Evolutionary conservation across 306 rosid species (phyloP).

Genomic region (Ceratonia siliqua): DNA sequence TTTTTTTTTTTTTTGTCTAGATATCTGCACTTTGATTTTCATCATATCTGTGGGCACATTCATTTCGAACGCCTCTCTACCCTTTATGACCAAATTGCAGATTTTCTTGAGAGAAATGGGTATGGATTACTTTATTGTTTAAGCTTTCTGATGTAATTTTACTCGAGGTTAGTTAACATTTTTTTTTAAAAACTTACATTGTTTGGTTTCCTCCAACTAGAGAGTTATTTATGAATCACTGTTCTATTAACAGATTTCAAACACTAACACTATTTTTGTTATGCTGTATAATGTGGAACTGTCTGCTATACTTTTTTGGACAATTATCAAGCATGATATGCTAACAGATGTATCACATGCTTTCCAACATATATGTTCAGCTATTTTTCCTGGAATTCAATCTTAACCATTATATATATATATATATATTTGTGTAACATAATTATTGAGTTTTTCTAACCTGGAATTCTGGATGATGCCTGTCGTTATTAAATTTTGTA

Average conservation of each 20-base stretch:
- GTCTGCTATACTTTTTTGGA: not conserved
- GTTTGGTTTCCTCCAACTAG: not conserved
- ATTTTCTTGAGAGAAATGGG: conserved; percentile 84
- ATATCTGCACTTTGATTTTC: conserved; percentile 88
- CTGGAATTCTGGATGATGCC: no score
- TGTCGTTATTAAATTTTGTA: not conserved
- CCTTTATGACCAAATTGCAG: conserved; percentile 76
- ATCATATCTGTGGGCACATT: conserved; percentile 76
- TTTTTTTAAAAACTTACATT: conserved; percentile 1
- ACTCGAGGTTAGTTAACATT: not conserved
- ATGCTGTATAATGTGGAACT: not conserved
- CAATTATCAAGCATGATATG: not conserved
- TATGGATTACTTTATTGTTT: conserved; percentile 37
- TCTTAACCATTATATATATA: not conserved
- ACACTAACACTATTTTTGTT: not conserved
- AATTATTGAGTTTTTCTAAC: no score
- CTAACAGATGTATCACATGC: not conserved
- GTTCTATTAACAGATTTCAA: not conserved
- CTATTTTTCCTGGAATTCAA: not conserved
- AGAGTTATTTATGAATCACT: not conserved
- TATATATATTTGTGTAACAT: no score
- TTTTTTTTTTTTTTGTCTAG: conserved; percentile 40
- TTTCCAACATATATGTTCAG: not conserved
- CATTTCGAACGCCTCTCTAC: conserved; percentile 85
- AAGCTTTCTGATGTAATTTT: conserved; percentile 4